Evolutionary conservation across 2,329 filamentous ascomycete species (phyloP).

Genomic region (Hypocrella siamensis): DNA sequence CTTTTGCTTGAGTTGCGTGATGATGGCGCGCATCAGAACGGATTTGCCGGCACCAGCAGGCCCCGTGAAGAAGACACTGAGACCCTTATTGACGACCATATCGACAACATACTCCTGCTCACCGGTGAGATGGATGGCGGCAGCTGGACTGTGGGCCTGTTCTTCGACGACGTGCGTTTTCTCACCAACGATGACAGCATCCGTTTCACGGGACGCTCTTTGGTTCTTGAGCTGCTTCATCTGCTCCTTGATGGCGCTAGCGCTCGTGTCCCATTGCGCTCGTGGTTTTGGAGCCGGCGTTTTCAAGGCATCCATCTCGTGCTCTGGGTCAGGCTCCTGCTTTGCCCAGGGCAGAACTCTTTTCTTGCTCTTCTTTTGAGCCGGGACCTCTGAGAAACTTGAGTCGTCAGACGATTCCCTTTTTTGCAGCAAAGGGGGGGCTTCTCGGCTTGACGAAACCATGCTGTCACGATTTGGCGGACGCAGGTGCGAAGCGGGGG

Average conservation of each 20-base stretch:
- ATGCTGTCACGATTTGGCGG: conserved; percentile 16
- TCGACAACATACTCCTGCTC: conserved; percentile 78
- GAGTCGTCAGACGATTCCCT: conserved; percentile 22
- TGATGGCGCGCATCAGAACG: conserved; percentile 85
- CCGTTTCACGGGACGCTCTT: conserved; percentile 17
- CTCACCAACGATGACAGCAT: conserved; percentile 17
- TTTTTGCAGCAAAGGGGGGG: conserved; percentile 19
- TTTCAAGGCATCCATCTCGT: conserved; percentile 10
- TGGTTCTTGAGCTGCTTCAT: conserved; percentile 58
- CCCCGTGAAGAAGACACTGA: conserved; percentile 96
- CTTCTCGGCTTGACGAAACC: conserved; percentile 6
- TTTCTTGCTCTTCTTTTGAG: conserved; percentile 35
- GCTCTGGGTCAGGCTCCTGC: conserved; percentile 18
- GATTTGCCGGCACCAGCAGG: conserved; percentile 96
- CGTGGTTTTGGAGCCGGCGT: conserved; percentile 19
- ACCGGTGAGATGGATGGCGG: conserved; percentile 61
- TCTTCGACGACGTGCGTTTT: conserved; percentile 27
- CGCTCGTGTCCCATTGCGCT: conserved; percentile 54
- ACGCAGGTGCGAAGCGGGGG: conserved; percentile 33
- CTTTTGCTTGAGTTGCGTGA: conserved; percentile 63
- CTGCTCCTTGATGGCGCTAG: conserved; percentile 61
- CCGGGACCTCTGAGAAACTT: conserved; percentile 10
- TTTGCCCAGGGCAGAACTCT: conserved; percentile 44
- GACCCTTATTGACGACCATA: conserved; percentile 61
- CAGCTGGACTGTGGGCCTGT: conserved; percentile 18